phyloP scores from a whole-genome alignment of 345 rosid species.

The Gossypium rotundifolium region DNA sequence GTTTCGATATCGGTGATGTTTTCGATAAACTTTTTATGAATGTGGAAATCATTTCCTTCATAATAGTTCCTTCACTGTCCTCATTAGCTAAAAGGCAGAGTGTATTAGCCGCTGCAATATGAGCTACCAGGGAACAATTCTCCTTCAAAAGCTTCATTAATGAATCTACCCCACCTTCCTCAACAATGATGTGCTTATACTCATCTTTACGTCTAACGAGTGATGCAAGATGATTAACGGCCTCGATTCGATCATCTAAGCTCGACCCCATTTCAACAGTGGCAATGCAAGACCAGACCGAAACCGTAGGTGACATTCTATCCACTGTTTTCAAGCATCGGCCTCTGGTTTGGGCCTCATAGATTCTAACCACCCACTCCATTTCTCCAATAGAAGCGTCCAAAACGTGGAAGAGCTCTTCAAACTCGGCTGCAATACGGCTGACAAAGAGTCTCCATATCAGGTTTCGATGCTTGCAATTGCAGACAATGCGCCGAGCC shows the following conservation, averaged over 20 bases:
- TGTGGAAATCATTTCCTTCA: neutral
- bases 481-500: slow-evolving; percentile 32
- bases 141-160: slow-evolving; percentile 57
- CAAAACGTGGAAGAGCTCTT: slow-evolving; percentile 39
- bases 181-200: slow-evolving; percentile 63
- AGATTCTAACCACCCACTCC: slow-evolving; percentile 50
- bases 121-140: slow-evolving; percentile 40
- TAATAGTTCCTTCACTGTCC: neutral
- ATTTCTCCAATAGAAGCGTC: slow-evolving; percentile 70
- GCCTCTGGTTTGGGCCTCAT: slow-evolving; percentile 26
- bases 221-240: slow-evolving; percentile 54
- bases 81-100: slow-evolving; percentile 42
- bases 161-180: slow-evolving; percentile 66
- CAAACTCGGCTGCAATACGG: slow-evolving; percentile 51
- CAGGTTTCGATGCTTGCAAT: slow-evolving; percentile 53
- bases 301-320: neutral
- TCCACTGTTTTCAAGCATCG: neutral
- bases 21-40: slow-evolving; percentile 45
- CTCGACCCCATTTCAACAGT: slow-evolving; percentile 37
- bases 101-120: slow-evolving; percentile 46
- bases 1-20: slow-evolving; percentile 54
- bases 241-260: slow-evolving; percentile 48
- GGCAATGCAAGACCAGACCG: slow-evolving; percentile 50
- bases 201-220: slow-evolving; percentile 58
- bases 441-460: slow-evolving; percentile 49